Conservation (phyloP, 2,329 filamentous ascomycete species). For the Elsinoe australis region DNA sequence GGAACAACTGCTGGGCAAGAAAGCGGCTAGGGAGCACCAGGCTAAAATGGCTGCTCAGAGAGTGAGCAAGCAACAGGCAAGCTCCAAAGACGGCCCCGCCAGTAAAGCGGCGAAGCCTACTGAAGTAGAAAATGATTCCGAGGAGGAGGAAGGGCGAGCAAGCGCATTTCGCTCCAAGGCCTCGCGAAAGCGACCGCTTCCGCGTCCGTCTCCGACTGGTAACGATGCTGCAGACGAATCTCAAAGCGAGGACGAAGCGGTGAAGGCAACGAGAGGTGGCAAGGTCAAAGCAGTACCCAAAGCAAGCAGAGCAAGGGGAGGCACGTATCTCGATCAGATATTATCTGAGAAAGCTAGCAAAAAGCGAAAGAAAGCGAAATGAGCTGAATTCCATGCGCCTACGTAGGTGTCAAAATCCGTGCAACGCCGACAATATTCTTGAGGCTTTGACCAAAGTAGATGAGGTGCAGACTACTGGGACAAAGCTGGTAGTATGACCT, state of each 20-base stretch:
- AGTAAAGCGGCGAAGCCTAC: slow-evolving; percentile 25
- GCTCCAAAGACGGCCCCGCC: slow-evolving; percentile 15
- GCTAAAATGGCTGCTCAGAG: slow-evolving; percentile 20
- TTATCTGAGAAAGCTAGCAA: slow-evolving; percentile 44
- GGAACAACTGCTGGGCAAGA: slow-evolving; percentile 38
- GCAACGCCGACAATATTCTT: no score
- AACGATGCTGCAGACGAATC: slow-evolving; percentile 15
- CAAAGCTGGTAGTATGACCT: no score
- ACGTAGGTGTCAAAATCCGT: not conserved
- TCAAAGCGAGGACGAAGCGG: not conserved
- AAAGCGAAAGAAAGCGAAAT: slow-evolving; percentile 37
- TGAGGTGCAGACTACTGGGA: no score
- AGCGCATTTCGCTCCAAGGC: slow-evolving; percentile 23
- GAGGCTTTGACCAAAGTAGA: no score
- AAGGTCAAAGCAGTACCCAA: slow-evolving; percentile 19
- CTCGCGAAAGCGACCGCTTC: slow-evolving; percentile 15
- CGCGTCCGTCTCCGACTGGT: not conserved
- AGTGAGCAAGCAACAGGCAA: slow-evolving; percentile 16
- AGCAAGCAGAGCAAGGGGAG: slow-evolving; percentile 23
- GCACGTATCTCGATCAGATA: slow-evolving; percentile 49
- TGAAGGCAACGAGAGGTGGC: no score
- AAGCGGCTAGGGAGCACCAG: slow-evolving; percentile 30
- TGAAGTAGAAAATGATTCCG: slow-evolving; percentile 33
- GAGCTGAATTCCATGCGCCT: not conserved
- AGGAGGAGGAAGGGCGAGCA: slow-evolving; percentile 27